These are phyloP conservation scores for Atkinsonella texensis DNA, from an alignment of 2,329 filamentous ascomycete genomes.

Conservation along the genomic window DNA sequence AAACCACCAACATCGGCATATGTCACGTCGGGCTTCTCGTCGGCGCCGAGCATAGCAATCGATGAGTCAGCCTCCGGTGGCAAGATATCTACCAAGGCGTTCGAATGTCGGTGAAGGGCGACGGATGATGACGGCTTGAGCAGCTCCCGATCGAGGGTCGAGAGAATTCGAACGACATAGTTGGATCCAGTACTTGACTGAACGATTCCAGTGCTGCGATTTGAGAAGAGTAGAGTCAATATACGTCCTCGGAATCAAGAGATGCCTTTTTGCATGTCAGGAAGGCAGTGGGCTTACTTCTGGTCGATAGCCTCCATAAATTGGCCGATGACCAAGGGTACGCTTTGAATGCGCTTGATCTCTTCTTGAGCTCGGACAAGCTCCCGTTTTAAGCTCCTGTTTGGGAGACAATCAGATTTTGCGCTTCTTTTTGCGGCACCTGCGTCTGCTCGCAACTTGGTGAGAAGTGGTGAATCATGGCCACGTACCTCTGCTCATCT, in stretches of 20 bases:
- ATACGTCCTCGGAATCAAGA: background rate
- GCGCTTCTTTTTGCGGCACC: background rate
- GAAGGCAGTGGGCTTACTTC: conserved; percentile 51
- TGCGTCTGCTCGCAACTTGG: background rate
- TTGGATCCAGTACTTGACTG: conserved; percentile 97
- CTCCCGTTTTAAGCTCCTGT: conserved; percentile 88
- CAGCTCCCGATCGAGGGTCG: conserved; percentile 93
- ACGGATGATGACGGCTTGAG: conserved; percentile 97
- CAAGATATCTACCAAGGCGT: conserved; percentile 94
- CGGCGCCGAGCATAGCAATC: conserved; percentile 91
- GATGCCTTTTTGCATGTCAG: background rate
- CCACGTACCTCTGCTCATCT: conserved; percentile 78
- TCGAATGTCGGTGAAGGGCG: conserved; percentile 94
- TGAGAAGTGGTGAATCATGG: background rate
- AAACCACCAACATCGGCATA: conserved; percentile 96
- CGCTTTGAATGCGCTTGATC: conserved; percentile 98
- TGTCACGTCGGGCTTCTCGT: conserved; percentile 97
- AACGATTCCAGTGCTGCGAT: conserved; percentile 82
- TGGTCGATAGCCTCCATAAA: conserved; percentile 99
- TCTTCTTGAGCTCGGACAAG: conserved; percentile 95
- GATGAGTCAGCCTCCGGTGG: conserved; percentile 98
- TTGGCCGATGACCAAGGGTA: conserved; percentile 93
- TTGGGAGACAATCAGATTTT: background rate
- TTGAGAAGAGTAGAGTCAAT: background rate
- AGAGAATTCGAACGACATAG: conserved; percentile 96